phyloP scores from a whole-genome alignment of 1,139 yeast species.

The Saccharomyces uvarum region DNA sequence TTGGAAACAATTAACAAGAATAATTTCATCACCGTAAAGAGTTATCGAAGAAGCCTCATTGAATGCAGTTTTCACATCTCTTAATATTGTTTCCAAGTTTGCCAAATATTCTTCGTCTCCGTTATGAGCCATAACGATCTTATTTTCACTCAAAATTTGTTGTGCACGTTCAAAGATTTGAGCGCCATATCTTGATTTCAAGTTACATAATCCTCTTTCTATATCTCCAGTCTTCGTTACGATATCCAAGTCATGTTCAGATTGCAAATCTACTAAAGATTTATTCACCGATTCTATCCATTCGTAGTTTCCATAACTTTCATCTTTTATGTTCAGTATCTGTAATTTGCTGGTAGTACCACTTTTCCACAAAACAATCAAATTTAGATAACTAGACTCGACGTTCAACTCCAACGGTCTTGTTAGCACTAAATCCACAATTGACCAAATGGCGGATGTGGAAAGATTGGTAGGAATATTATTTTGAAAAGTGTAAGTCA shows the following conservation, averaged over 20 bases:
- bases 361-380: constrained; percentile 55
- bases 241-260: constrained; percentile 15
- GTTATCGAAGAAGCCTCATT: constrained; percentile 47
- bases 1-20: constrained; percentile 24
- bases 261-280: constrained; percentile 21
- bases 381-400: constrained; percentile 16
- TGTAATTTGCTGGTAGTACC: constrained; percentile 47
- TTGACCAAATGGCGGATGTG: constrained; percentile 44
- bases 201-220: constrained; percentile 15
- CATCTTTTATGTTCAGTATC: constrained; percentile 29
- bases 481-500: constrained; percentile 6
- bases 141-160: constrained; percentile 21
- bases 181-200: constrained; percentile 23
- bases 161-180: constrained; percentile 22
- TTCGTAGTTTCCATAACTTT: constrained; percentile 16
- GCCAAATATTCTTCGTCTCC: constrained; percentile 21
- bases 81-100: constrained; percentile 31
- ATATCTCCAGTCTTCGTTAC: constrained; percentile 14
- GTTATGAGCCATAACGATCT: constrained; percentile 15
- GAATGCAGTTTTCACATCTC: constrained; percentile 53
- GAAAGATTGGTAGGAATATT: constrained; percentile 23
- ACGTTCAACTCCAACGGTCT: constrained; percentile 25
- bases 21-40: constrained; percentile 22
- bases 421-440: constrained; percentile 33
- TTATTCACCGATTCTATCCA: constrained; percentile 30